Conservation (phyloP, 179 eudicot genomes). For the Drosera spatulata region DNA sequence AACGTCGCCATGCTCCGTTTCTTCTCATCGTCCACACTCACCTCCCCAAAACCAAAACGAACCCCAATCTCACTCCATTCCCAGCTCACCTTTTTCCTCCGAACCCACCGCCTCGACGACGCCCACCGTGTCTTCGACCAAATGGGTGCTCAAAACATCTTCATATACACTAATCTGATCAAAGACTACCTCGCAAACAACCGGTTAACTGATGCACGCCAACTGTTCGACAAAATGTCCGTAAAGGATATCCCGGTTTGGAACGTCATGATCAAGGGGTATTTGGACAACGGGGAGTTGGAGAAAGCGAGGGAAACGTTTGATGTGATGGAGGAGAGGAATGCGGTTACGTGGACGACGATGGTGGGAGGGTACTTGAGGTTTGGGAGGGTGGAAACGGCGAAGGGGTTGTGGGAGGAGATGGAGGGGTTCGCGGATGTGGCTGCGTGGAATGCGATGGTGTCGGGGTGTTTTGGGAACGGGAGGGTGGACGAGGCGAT, state of each 20-base stretch:
- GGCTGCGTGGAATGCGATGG: conserved; percentile 72
- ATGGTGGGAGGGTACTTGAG: conserved; percentile 55
- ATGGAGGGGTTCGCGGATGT: conserved; percentile 52
- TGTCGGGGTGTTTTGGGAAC: conserved; percentile 57
- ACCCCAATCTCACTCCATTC: conserved; percentile 11
- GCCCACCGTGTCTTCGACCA: conserved; percentile 18
- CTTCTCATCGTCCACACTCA: no score
- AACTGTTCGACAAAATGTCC: conserved; percentile 1
- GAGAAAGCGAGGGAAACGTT: conserved; percentile 35
- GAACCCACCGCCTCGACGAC: conserved; percentile 16
- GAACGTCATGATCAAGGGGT: conserved; percentile 71
- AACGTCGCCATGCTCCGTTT: no score
- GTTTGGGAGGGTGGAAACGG: conserved; percentile 39
- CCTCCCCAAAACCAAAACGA: background rate
- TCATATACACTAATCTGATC: conserved; percentile 53
- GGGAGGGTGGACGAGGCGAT: conserved; percentile 42
- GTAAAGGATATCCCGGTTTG: conserved; percentile 46
- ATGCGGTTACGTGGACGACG: conserved; percentile 76
- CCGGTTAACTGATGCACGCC: conserved; percentile 45
- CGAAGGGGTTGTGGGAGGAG: conserved; percentile 42
- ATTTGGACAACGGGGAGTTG: conserved; percentile 51
- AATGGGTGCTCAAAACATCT: conserved; percentile 26
- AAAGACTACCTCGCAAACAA: conserved; percentile 13
- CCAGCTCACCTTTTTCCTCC: conserved; percentile 12
- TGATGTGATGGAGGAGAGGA: conserved; percentile 54